Evolutionary conservation across 129 eudicot genomes (phyloP).

Genomic region (Ambrosia artemisiifolia): DNA sequence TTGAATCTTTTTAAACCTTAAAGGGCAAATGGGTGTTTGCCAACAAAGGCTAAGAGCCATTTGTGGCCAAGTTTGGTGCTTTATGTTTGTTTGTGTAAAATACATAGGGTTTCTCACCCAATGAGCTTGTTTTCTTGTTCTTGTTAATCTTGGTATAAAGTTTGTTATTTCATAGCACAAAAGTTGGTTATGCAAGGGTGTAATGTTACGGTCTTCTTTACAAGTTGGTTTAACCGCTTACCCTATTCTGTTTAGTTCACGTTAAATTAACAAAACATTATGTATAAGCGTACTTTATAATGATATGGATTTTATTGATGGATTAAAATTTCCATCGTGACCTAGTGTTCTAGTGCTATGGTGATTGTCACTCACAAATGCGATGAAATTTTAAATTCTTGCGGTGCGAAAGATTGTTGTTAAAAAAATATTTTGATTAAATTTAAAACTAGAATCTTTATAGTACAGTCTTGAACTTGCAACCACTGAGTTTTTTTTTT

Average conservation of each 20-base stretch:
- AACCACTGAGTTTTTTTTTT: too few relatives aligned
- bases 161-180: slow-evolving; percentile 5
- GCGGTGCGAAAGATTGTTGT: too few relatives aligned
- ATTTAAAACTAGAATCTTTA: neutral
- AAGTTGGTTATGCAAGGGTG: too few relatives aligned
- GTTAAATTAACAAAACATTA: too few relatives aligned
- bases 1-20: slow-evolving; percentile 7
- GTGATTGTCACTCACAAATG: too few relatives aligned
- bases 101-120: slow-evolving; percentile 35
- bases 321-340: too few relatives aligned
- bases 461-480: neutral
- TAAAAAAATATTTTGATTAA: too few relatives aligned
- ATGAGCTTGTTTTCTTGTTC: slow-evolving; percentile 9
- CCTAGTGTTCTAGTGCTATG: too few relatives aligned
- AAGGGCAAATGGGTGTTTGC: slow-evolving; percentile 34
- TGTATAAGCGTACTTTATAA: neutral
- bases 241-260: too few relatives aligned
- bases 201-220: too few relatives aligned
- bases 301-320: neutral
- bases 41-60: slow-evolving; percentile 25
- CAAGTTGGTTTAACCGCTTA: too few relatives aligned
- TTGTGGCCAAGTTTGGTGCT: slow-evolving; percentile 31
- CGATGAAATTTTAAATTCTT: too few relatives aligned
- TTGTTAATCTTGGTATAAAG: neutral
- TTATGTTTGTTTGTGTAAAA: slow-evolving; percentile 28